Evolutionary conservation across 1,284 basidiomycete genomes (phyloP).

Genomic region (Nidula niveotomentosa): DNA sequence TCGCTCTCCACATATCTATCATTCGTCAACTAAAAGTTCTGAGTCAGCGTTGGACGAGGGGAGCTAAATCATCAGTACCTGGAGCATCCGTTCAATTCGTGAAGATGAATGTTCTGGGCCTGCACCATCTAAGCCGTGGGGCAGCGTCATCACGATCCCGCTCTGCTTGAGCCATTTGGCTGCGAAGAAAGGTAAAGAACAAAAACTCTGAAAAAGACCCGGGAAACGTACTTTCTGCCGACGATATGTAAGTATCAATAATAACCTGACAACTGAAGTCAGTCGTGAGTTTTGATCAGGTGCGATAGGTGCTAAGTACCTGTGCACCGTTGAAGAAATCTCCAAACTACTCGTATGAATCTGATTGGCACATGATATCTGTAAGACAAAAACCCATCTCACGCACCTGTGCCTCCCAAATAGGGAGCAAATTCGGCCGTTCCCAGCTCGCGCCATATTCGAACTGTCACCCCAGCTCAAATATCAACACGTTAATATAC

Average conservation of each 20-base stretch:
- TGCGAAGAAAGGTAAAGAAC: constrained; percentile 24
- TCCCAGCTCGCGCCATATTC: constrained; percentile 91
- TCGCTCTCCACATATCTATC: constrained; percentile 55
- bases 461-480: too few relatives aligned
- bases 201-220: not conserved
- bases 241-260: constrained; percentile 86
- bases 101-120: constrained; percentile 91
- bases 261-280: constrained; percentile 48
- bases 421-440: constrained; percentile 72
- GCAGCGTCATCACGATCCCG: constrained; percentile 83
- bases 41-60: not conserved
- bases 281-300: too few relatives aligned
- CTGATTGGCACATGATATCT: not conserved
- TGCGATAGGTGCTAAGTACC: constrained; percentile 22
- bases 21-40: constrained; percentile 61
- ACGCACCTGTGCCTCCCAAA: constrained; percentile 87
- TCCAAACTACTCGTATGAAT: constrained; percentile 55
- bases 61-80: constrained; percentile 40
- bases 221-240: constrained; percentile 67
- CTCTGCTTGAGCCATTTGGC: constrained; percentile 95
- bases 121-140: constrained; percentile 86
- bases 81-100: constrained; percentile 84
- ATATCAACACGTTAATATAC: not conserved
- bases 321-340: constrained; percentile 92
- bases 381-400: not conserved